A percentile compares a stretch with the other conserved stretches of the same genome.
Conservation (phyloP, 1,284 basidiomycete species). For the Irpex sp. region DNA sequence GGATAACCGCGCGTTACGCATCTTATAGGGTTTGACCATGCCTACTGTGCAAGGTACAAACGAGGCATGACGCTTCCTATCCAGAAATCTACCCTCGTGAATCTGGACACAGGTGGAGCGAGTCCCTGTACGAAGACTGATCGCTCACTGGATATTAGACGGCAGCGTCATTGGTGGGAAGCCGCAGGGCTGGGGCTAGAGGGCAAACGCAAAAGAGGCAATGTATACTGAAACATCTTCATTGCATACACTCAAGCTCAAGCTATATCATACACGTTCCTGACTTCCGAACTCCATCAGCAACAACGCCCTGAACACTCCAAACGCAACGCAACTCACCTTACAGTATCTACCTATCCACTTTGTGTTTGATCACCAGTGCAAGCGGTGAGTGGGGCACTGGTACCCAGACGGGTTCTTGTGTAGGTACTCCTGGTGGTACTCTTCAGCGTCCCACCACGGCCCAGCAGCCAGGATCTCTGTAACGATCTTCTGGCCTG, state of each 20-base stretch:
- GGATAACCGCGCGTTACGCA: not conserved
- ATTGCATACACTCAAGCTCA: no score
- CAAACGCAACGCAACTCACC: no score
- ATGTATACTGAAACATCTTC: no score
- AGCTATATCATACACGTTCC: no score
- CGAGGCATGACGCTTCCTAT: not conserved
- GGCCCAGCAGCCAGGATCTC: constrained; percentile 8
- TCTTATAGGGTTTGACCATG: not conserved
- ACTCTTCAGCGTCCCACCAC: constrained; percentile 15
- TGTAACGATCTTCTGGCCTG: constrained; percentile 24
- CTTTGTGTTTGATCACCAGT: constrained; percentile 3
- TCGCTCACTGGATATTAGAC: not conserved
- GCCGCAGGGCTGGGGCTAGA: not conserved
- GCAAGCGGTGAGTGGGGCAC: constrained; percentile 32
- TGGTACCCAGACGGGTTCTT: constrained; percentile 54
- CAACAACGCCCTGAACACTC: no score
- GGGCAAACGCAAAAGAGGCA: not conserved
- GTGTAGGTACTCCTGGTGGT: constrained; percentile 54
- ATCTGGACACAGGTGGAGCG: not conserved
- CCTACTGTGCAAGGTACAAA: not conserved
- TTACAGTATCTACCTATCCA: no score
- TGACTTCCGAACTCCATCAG: no score
- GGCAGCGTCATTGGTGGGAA: not conserved
- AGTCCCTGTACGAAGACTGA: not conserved
- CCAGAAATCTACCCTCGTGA: not conserved